phyloP scores from a whole-genome alignment of 179 eudicot species.

The Drosera spatulata region DNA sequence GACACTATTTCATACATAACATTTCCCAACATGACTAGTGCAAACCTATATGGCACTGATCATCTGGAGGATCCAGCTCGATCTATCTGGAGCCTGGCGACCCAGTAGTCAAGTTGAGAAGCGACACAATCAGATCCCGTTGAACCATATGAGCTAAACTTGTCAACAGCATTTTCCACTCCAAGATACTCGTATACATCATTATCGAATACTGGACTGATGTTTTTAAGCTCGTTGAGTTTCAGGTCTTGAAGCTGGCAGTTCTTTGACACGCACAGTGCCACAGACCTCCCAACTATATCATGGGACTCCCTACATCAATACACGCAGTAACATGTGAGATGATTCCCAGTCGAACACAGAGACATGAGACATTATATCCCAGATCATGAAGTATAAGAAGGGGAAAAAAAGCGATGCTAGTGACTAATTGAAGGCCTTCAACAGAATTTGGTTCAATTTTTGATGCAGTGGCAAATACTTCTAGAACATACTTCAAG shows the following conservation, averaged over 20 bases:
- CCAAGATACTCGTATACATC: conserved; percentile 88
- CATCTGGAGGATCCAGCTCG: conserved; percentile 8
- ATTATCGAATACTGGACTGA: conserved; percentile 41
- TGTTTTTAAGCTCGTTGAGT: conserved; percentile 52
- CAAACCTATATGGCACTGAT: background rate
- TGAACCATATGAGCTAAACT: conserved; percentile 85
- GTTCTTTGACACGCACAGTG: conserved; percentile 54
- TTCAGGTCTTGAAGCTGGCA: conserved; percentile 67
- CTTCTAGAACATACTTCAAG: too few species aligned
- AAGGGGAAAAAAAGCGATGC: too few species aligned
- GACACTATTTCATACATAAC: too few species aligned
- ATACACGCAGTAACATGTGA: too few species aligned
- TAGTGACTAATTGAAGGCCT: too few species aligned
- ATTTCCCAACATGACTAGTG: too few species aligned
- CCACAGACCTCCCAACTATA: conserved; percentile 85
- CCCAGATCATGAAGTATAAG: too few species aligned
- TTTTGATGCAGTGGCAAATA: too few species aligned
- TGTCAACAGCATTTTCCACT: conserved; percentile 73
- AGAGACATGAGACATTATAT: too few species aligned
- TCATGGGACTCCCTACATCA: conserved; percentile 85
- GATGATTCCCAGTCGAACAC: too few species aligned
- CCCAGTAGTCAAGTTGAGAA: conserved; percentile 64
- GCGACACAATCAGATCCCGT: conserved; percentile 83
- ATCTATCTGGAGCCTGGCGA: conserved; percentile 34
- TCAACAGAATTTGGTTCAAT: too few species aligned